These are phyloP conservation scores for Anastatica hierochuntica DNA, from an alignment of 345 rosid genomes.

Conservation along the genomic window DNA sequence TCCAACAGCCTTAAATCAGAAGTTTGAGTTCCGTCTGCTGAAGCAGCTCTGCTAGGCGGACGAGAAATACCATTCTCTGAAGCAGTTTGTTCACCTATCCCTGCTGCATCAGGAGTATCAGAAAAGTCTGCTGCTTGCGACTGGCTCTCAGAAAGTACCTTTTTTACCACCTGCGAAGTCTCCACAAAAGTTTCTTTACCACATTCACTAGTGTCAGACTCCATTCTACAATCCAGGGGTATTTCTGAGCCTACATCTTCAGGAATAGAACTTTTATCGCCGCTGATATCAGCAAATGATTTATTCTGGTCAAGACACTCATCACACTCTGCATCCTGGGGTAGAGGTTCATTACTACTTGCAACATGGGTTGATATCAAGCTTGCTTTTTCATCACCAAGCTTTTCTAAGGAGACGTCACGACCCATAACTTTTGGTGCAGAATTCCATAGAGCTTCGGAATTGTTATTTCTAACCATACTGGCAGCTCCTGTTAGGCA, in stretches of 20 bases:
- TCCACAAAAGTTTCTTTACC: constrained; percentile 31
- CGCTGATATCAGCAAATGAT: constrained; percentile 14
- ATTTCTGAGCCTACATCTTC: constrained; percentile 27
- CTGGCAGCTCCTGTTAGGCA: constrained; percentile 51
- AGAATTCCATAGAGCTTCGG: constrained; percentile 28
- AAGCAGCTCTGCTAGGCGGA: constrained; percentile 23
- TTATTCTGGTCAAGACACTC: constrained; percentile 11
- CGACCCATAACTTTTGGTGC: constrained; percentile 30
- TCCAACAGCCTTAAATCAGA: constrained; percentile 17
- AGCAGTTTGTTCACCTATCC: constrained; percentile 55
- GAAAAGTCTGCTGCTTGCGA: constrained; percentile 42
- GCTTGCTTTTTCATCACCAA: constrained; percentile 33
- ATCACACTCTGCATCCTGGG: constrained; percentile 20
- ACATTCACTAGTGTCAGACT: constrained; percentile 25
- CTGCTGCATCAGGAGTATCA: constrained; percentile 69
- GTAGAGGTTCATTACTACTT: constrained; percentile 34
- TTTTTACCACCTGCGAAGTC: constrained; percentile 34
- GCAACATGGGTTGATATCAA: constrained; percentile 29
- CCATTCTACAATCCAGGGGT: constrained; percentile 27
- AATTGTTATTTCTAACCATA: constrained; percentile 33
- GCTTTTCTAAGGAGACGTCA: constrained; percentile 41
- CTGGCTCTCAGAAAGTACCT: constrained; percentile 43
- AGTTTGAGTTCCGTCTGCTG: constrained; percentile 26
- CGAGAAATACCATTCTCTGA: constrained; percentile 49
- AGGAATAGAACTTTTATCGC: constrained; percentile 14